Evolutionary conservation across 2,329 filamentous ascomycete genomes (phyloP).

Genomic region (Fusarium algeriense): DNA sequence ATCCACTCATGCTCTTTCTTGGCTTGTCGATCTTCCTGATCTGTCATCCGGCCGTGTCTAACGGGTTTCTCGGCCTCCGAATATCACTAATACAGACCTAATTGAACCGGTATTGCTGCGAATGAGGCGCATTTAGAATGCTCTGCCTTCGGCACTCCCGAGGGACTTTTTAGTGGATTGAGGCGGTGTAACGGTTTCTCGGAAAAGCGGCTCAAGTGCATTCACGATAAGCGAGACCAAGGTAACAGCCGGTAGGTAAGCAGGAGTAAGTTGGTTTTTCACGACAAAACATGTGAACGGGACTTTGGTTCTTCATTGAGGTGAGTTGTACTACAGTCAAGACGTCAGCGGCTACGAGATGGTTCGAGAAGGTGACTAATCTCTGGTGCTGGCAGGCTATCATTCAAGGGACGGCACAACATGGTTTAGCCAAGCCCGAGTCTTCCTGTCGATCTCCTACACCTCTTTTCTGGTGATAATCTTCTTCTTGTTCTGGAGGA

Average conservation of each 20-base stretch:
- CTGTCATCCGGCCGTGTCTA: rapidly evolving
- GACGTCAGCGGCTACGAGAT: background rate
- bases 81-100: background rate
- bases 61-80: background rate
- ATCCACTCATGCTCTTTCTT: too few species aligned
- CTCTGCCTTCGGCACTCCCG: background rate
- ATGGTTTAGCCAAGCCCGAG: background rate
- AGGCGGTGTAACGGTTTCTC: background rate
- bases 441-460: background rate
- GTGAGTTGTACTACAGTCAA: background rate
- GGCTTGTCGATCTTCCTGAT: too few species aligned
- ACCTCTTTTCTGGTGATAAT: too few species aligned
- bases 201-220: background rate
- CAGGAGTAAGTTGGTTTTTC: background rate
- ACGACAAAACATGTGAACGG: background rate
- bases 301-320: background rate
- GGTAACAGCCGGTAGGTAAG: too few species aligned
- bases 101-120: too few species aligned
- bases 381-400: background rate
- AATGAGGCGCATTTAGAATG: background rate
- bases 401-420: rapidly evolving
- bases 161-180: background rate
- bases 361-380: background rate
- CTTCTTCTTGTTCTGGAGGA: background rate
- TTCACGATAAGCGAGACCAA: background rate